A percentile compares a stretch with the other conserved stretches of the same genome.
Evolutionary conservation across 495 filamentous ascomycete species (phyloP).

Genomic region (Aspergillus panamensis): DNA sequence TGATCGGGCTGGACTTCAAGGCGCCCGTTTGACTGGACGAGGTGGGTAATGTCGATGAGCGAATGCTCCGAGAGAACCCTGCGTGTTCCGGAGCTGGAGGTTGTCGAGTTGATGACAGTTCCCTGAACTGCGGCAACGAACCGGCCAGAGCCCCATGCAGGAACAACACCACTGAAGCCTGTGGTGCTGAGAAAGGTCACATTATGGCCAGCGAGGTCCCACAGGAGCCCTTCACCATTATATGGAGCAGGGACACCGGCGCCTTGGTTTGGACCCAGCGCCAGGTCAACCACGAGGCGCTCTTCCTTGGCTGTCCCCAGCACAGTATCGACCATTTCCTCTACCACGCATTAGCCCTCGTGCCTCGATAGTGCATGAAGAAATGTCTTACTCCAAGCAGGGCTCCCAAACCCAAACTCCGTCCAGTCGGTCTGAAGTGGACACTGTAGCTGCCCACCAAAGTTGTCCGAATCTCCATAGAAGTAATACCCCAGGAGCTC

Average conservation of each 20-base stretch:
- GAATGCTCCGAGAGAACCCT: too few species aligned
- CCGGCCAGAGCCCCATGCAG: not conserved
- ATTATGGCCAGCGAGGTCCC: constrained; percentile 3
- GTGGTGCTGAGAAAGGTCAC: not conserved
- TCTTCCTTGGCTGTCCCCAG: too few species aligned
- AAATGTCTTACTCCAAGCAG: constrained; percentile 17
- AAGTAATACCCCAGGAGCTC: constrained; percentile 1
- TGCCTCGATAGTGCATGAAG: too few species aligned
- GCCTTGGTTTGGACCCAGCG: not conserved
- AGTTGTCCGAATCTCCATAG: not conserved
- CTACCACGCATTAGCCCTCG: too few species aligned
- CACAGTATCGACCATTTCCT: too few species aligned
- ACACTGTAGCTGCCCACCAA: too few species aligned
- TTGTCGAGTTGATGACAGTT: not conserved
- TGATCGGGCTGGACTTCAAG: too few species aligned
- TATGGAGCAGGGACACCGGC: constrained; percentile 1
- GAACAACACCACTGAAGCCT: not conserved
- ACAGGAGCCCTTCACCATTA: not conserved
- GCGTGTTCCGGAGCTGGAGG: too few species aligned
- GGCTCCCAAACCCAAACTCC: constrained; percentile 17
- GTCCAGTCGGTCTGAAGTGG: not conserved
- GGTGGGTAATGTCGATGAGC: too few species aligned
- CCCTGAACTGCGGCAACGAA: not conserved
- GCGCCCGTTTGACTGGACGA: too few species aligned
- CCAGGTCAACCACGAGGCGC: not conserved